Percentiles rank a stretch among this genome's conserved stretches.
Conservation (phyloP, 768 basidiomycete genomes). For the Phanerochaete sordida region DNA sequence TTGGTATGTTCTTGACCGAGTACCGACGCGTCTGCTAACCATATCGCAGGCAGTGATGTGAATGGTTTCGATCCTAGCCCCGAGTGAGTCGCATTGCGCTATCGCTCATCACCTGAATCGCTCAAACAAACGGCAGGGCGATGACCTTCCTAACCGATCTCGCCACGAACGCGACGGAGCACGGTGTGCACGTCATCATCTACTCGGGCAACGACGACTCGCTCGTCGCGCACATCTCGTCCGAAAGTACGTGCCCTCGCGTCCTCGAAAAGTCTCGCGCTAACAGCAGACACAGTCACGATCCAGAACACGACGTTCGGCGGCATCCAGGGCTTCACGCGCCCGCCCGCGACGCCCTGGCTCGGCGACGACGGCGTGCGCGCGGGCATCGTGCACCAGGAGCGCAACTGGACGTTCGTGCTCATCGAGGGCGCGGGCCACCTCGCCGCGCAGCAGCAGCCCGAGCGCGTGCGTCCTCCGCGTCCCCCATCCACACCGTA, state of each 20-base stretch:
- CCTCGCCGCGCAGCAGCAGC: constrained; percentile 34
- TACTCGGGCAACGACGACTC: constrained; percentile 71
- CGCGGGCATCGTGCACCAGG: constrained; percentile 72
- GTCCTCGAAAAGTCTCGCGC: not conserved
- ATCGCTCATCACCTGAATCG: no score
- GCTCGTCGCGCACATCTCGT: constrained; percentile 57
- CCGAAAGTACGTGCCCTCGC: constrained; percentile 44
- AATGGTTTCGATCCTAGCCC: not conserved
- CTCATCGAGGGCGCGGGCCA: constrained; percentile 39
- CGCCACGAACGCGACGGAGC: constrained; percentile 57
- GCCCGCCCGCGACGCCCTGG: constrained; percentile 68
- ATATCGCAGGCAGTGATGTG: no score
- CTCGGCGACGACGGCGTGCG: constrained; percentile 52
- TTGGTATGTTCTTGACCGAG: constrained; percentile 16
- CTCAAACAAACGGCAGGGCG: constrained; percentile 35
- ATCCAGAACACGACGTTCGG: constrained; percentile 74
- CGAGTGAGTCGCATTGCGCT: not conserved
- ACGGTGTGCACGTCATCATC: constrained; percentile 48
- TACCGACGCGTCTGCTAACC: no score
- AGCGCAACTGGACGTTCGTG: constrained; percentile 51
- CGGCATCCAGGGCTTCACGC: constrained; percentile 72
- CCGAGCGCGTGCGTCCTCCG: constrained; percentile 38
- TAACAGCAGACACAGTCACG: constrained; percentile 15
- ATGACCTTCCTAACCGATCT: constrained; percentile 63
- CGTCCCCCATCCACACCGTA: constrained; percentile 14